phyloP scores from a whole-genome alignment of 2,329 filamentous ascomycete species.

The Juglanconis sp. region DNA sequence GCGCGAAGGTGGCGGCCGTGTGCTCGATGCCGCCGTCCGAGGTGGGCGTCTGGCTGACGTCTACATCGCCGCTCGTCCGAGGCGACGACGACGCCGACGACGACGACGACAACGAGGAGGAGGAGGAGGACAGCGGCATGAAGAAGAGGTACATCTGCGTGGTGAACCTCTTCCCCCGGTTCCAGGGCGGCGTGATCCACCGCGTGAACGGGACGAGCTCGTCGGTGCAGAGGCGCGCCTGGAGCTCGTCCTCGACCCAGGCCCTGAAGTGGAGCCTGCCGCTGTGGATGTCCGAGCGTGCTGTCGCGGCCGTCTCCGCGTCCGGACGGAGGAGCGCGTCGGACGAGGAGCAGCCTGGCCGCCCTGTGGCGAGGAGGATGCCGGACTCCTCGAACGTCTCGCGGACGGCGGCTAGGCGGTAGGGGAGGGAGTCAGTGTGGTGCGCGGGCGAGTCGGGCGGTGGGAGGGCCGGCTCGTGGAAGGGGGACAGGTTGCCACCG shows the following conservation, averaged over 20 bases:
- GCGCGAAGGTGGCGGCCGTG: constrained; percentile 75
- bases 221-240: constrained; percentile 36
- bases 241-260: constrained; percentile 48
- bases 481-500: constrained; percentile 75
- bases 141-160: constrained; percentile 98
- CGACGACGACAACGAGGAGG: neutral
- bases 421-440: constrained; percentile 69
- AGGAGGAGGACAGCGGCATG: constrained; percentile 55
- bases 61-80: constrained; percentile 34
- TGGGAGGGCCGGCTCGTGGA: constrained; percentile 67
- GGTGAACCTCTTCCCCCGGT: constrained; percentile 73
- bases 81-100: neutral
- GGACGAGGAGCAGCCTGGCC: constrained; percentile 23
- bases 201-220: constrained; percentile 78
- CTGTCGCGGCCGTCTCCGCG: constrained; percentile 57
- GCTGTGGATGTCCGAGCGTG: constrained; percentile 65
- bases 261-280: constrained; percentile 63
- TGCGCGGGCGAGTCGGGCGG: constrained; percentile 44
- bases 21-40: constrained; percentile 58
- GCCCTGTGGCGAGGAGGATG: constrained; percentile 65
- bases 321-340: constrained; percentile 61
- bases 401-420: constrained; percentile 78
- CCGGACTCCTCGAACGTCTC: constrained; percentile 97
- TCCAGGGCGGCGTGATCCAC: constrained; percentile 76
- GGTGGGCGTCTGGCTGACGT: constrained; percentile 65